phyloP scores from a whole-genome alignment of 2,329 filamentous ascomycete genomes.

The Tolypocladium sp. region DNA sequence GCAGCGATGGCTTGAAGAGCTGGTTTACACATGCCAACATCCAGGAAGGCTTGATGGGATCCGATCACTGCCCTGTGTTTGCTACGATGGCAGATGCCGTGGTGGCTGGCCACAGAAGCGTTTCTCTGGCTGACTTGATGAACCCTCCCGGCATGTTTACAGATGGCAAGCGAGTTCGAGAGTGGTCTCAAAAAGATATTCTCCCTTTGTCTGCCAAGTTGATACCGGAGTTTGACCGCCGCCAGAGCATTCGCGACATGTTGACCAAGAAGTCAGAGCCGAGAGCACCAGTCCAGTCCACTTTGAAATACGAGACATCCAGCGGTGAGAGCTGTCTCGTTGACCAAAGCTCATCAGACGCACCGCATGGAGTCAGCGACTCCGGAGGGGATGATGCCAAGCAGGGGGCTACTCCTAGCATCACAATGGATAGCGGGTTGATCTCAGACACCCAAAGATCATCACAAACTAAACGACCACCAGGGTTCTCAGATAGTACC shows the following conservation, averaged over 20 bases:
- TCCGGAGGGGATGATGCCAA: neutral
- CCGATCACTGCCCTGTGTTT: slow-evolving; percentile 93
- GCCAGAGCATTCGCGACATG: slow-evolving; percentile 88
- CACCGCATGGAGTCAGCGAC: neutral
- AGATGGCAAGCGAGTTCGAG: slow-evolving; percentile 52
- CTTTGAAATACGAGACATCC: neutral
- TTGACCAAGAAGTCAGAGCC: slow-evolving; percentile 42
- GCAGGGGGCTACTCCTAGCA: neutral
- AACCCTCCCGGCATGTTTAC: slow-evolving; percentile 67
- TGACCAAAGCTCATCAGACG: neutral
- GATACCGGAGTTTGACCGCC: slow-evolving; percentile 78
- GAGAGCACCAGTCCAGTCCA: neutral
- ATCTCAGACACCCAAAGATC: neutral
- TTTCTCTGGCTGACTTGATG: slow-evolving; percentile 61
- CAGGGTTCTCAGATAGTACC: neutral
- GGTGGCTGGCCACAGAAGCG: slow-evolving; percentile 32
- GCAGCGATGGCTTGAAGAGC: slow-evolving; percentile 64
- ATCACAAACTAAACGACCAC: neutral
- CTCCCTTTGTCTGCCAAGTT: slow-evolving; percentile 71
- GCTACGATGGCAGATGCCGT: slow-evolving; percentile 61
- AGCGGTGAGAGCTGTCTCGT: neutral
- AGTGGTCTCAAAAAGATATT: slow-evolving; percentile 58
- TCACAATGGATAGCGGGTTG: neutral
- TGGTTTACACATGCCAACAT: slow-evolving; percentile 82
- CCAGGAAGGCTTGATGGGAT: slow-evolving; percentile 87